Evolutionary conservation across 805 yeast species (phyloP), one percentile per base, ranked within the genome.

Genomic region (Saccharomycopsis malanga): DNA sequence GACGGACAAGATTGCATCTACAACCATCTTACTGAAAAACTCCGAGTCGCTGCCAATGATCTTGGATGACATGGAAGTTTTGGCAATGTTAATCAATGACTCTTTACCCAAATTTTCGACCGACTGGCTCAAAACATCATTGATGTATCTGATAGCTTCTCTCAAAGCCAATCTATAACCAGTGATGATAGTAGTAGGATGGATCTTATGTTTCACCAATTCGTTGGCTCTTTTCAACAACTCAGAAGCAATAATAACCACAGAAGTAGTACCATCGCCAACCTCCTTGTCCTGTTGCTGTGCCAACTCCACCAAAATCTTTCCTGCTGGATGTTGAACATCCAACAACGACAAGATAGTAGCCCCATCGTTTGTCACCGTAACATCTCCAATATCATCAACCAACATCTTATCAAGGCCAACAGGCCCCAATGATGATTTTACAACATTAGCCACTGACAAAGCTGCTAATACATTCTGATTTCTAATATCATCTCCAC

Each of bases 281-380:
- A 79, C 96, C 68, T 93, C 99, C 59, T 96, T 79, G 65, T 93
- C 99, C 70, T 93, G 99, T 66, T 93, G 98, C 65, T 93, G 96
- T 2, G 98, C 98, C 61, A 93, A 74, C 61, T 93, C 98, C 42
- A 93, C 98, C 49, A 93, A 71, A 58, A 93, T 93, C 69, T 88
- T 91, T 15, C 98, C 98, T 1, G 98, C 98, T 30, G 99, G 99
- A 65, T 93, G 98, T 67, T 93, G 96, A 44, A 93, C 98, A 62
- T 93, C 98, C 55, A 93, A 71, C 45, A 94, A 68, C 7, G 87
- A 76, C 54, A 93, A 71, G 58, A 93, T 93, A 3, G 98, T 93
- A 50, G 99, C 98, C 56, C 99, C 99, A 66, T 93, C 99, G 67
- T 93, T 93, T 39, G 99, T 93, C 43, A 93, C 97, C 4, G 96